Conservation (phyloP, 495 filamentous ascomycete species). For the Xylaria scruposa region DNA sequence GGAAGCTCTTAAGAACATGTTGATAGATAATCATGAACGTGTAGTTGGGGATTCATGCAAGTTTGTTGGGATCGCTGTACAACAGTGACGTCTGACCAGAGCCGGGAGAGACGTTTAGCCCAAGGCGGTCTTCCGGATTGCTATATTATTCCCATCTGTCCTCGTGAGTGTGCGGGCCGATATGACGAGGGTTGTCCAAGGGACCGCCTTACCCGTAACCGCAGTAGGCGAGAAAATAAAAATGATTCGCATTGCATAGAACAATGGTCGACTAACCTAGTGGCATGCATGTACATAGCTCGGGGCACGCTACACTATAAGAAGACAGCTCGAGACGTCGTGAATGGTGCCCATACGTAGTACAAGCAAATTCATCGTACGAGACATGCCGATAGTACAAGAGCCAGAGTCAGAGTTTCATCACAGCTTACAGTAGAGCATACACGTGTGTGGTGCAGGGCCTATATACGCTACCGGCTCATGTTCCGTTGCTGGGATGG, state of each 20-base stretch:
- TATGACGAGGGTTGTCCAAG: background rate
- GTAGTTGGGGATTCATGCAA: slow-evolving; percentile 15
- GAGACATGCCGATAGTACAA: slow-evolving; percentile 14
- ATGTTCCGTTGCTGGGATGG: slow-evolving; percentile 26
- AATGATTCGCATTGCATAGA: slow-evolving; percentile 18
- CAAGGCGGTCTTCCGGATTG: background rate
- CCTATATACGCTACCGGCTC: slow-evolving; percentile 22
- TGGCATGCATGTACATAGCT: slow-evolving; percentile 24
- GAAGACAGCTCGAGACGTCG: background rate
- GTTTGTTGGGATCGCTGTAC: slow-evolving; percentile 13
- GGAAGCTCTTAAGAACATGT: slow-evolving; percentile 1
- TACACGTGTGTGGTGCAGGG: slow-evolving; percentile 6
- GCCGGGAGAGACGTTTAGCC: background rate
- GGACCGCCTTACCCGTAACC: background rate
- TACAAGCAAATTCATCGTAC: slow-evolving; percentile 11
- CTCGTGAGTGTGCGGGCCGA: background rate
- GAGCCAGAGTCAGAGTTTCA: slow-evolving; percentile 13
- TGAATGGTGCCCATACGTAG: slow-evolving; percentile 10
- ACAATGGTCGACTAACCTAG: background rate
- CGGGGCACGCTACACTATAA: slow-evolving; percentile 4
- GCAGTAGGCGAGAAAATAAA: slow-evolving; percentile 19
- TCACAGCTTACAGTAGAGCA: background rate
- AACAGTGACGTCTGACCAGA: slow-evolving; percentile 5
- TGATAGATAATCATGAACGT: background rate
- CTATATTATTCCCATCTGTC: background rate